These are phyloP conservation scores for Prunus yedoensis DNA, from an alignment of 331 rosid species.

Conservation along the genomic window DNA sequence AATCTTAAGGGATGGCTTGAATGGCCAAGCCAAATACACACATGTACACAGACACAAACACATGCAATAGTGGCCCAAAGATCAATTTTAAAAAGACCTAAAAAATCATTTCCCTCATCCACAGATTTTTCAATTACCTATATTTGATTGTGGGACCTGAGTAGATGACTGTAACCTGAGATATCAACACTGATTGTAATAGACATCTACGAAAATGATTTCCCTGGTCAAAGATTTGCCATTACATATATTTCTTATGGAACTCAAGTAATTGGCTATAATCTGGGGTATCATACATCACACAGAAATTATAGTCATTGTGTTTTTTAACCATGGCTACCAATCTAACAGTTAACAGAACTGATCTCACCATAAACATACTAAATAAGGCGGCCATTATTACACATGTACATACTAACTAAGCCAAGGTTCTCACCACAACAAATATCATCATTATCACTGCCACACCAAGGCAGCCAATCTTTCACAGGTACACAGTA, in stretches of 20 bases:
- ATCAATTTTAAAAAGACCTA: neutral
- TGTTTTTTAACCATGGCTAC: too few relatives aligned
- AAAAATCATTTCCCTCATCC: neutral
- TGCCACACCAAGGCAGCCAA: neutral
- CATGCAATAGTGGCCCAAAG: neutral
- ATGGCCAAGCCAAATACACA: neutral
- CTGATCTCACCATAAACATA: neutral
- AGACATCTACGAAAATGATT: neutral
- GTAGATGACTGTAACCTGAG: neutral
- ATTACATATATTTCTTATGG: neutral
- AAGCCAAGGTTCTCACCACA: neutral
- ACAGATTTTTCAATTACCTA: neutral
- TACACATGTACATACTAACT: neutral
- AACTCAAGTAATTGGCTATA: neutral
- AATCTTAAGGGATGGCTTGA: neutral
- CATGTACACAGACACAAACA: neutral
- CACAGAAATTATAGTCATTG: too few relatives aligned
- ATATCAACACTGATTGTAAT: neutral
- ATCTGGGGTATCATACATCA: too few relatives aligned
- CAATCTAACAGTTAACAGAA: neutral
- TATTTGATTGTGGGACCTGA: neutral
- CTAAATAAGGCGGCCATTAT: neutral
- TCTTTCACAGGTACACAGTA: neutral
- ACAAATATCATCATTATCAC: neutral
- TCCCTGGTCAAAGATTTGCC: neutral